Evolutionary conservation across 352 stramenopile species (phyloP).

Genomic region (Globisporangium megalacanthum): DNA sequence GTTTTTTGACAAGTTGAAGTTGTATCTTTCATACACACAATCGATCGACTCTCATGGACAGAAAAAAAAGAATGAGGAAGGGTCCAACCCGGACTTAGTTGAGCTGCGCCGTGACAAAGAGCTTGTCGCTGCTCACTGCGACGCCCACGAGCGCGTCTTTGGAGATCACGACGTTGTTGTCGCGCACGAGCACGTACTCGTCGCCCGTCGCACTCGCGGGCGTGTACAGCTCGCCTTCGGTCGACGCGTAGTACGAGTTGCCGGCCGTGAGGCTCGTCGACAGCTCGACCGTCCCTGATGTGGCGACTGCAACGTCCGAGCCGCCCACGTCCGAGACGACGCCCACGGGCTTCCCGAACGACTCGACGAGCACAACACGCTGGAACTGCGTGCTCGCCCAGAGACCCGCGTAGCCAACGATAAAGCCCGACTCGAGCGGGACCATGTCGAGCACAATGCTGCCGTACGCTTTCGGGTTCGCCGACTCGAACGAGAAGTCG

Average conservation of each 20-base stretch:
- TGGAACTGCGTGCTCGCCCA: constrained; percentile 55
- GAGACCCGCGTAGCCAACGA: constrained; percentile 52
- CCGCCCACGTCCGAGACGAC: constrained; percentile 57
- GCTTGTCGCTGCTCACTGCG: constrained; percentile 50
- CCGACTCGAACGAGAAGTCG: constrained; percentile 57
- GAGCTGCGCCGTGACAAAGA: constrained; percentile 38
- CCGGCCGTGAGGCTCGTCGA: constrained; percentile 31
- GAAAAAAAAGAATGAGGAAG: too few relatives aligned
- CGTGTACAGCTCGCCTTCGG: constrained; percentile 52
- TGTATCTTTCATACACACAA: too few relatives aligned
- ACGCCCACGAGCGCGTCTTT: constrained; percentile 71
- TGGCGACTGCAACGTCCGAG: constrained; percentile 47
- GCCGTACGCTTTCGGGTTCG: constrained; percentile 41
- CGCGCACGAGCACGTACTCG: constrained; percentile 56
- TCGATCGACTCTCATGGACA: too few relatives aligned
- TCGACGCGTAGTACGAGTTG: constrained; percentile 63
- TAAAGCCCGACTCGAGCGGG: constrained; percentile 41
- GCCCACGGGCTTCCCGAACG: constrained; percentile 60
- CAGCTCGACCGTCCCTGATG: constrained; percentile 55
- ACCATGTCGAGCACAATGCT: constrained; percentile 56
- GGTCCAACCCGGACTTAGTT: background rate
- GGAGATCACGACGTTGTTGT: constrained; percentile 71
- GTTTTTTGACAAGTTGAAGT: too few relatives aligned
- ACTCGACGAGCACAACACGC: constrained; percentile 69
- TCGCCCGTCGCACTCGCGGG: constrained; percentile 39